phyloP scores from a whole-genome alignment of 306 rosid species.

The Sophora flavescens region DNA sequence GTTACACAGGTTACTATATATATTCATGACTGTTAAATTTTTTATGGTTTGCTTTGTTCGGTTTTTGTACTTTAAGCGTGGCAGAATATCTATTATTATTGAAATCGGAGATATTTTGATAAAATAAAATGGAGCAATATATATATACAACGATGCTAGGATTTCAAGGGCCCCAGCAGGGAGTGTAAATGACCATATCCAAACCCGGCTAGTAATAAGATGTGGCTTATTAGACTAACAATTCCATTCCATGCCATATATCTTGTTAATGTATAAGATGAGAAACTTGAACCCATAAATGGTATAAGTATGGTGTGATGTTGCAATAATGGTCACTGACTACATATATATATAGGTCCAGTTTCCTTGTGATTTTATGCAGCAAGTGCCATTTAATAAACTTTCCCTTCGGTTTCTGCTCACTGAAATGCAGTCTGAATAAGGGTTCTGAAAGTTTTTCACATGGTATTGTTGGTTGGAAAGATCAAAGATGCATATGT shows the following conservation, averaged over 20 bases:
- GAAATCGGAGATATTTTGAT: constrained; percentile 38
- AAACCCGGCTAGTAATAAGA: constrained; percentile 7
- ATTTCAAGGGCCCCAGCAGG: constrained; percentile 18
- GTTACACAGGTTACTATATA: constrained; percentile 42
- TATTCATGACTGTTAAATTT: constrained; percentile 28
- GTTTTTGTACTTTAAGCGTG: constrained; percentile 53
- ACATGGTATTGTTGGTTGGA: constrained; percentile 43
- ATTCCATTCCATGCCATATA: constrained; percentile 25
- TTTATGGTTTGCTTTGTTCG: constrained; percentile 41
- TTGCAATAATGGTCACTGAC: constrained; percentile 15
- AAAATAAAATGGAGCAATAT: constrained; percentile 22
- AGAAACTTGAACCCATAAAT: constrained; percentile 21
- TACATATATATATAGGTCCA: neutral
- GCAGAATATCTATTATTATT: constrained; percentile 41
- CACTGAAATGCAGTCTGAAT: constrained; percentile 17
- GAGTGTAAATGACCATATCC: constrained; percentile 13
- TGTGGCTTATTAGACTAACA: constrained; percentile 5
- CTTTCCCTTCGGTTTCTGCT: constrained; percentile 6
- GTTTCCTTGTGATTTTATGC: constrained; percentile 45
- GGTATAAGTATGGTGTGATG: constrained; percentile 37
- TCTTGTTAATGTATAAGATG: neutral
- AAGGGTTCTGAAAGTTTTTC: constrained; percentile 33
- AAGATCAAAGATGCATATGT: constrained; percentile 15
- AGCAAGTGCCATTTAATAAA: constrained; percentile 14
- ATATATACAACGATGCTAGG: neutral